Evolutionary conservation across 768 basidiomycete species (phyloP).

Genomic region (Trametes elegans): DNA sequence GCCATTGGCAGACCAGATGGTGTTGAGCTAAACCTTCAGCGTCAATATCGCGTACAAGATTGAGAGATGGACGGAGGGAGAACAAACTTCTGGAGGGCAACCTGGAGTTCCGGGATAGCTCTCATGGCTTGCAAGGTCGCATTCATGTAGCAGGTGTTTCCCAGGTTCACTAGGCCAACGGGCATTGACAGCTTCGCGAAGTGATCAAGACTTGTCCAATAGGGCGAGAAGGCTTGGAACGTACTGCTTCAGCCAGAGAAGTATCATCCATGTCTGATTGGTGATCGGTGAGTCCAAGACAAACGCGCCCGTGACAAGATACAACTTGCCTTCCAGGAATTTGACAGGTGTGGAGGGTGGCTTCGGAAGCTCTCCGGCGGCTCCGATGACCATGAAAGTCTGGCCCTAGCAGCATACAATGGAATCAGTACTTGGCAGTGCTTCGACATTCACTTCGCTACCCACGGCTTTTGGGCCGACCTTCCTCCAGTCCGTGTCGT

Average conservation of each 20-base stretch:
- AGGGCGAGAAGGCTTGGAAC: conserved; percentile 21
- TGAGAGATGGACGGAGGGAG: conserved; percentile 4
- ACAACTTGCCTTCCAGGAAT: conserved; percentile 75
- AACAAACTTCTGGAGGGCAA: conserved; percentile 61
- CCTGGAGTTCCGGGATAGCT: conserved; percentile 84
- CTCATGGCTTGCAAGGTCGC: conserved; percentile 92
- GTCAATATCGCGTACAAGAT: not conserved
- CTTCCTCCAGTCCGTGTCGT: conserved; percentile 85
- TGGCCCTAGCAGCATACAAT: conserved; percentile 59
- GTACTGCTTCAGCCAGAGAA: conserved; percentile 76
- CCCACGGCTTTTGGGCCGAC: conserved; percentile 78
- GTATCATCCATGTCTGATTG: conserved; percentile 75
- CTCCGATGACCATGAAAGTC: conserved; percentile 90
- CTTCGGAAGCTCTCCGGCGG: conserved; percentile 89
- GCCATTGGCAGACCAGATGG: conserved; percentile 37
- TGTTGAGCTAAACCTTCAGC: conserved; percentile 6
- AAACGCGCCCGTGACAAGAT: not conserved
- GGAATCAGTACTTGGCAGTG: not conserved
- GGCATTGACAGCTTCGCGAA: conserved; percentile 64
- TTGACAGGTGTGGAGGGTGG: conserved; percentile 75
- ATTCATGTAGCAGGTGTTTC: conserved; percentile 99
- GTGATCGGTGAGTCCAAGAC: not conserved
- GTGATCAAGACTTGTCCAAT: not conserved
- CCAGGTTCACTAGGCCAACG: conserved; percentile 80
- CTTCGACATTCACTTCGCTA: not conserved